These are phyloP conservation scores for Monsonia emarginata DNA, from an alignment of 441 rosid genomes.

Conservation along the genomic window DNA sequence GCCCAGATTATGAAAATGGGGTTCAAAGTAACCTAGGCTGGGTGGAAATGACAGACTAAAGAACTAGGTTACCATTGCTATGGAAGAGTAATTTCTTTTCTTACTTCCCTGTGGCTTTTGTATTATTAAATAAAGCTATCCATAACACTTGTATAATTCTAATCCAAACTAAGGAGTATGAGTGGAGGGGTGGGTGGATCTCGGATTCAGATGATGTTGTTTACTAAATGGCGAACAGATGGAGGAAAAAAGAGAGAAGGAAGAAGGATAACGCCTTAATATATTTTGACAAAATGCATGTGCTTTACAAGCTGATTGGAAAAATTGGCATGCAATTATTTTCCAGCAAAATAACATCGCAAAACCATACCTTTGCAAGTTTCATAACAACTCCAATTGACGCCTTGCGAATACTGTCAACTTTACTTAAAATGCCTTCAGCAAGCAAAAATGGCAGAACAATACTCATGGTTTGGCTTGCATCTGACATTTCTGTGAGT, in stretches of 20 bases:
- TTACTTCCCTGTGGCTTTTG: background rate
- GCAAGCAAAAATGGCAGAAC: slow-evolving; percentile 80
- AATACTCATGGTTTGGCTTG: slow-evolving; percentile 68
- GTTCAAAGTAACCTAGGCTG: background rate
- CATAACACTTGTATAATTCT: background rate
- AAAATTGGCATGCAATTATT: background rate
- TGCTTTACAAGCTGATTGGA: background rate
- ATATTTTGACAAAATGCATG: too few relatives aligned
- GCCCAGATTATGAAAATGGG: background rate
- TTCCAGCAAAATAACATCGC: slow-evolving; percentile 14
- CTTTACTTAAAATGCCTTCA: slow-evolving; percentile 91
- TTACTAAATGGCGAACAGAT: too few relatives aligned
- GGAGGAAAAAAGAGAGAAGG: too few relatives aligned
- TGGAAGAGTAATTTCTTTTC: background rate
- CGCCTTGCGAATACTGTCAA: slow-evolving; percentile 74
- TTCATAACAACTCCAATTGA: slow-evolving; percentile 95
- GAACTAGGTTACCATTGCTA: background rate
- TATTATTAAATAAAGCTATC: background rate
- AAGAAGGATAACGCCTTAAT: too few relatives aligned
- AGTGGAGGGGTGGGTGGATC: background rate
- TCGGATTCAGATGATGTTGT: too few relatives aligned
- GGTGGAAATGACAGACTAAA: background rate
- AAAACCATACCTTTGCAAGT: slow-evolving; percentile 69
- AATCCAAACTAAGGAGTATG: background rate
- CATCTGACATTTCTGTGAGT: slow-evolving; percentile 70